Conservation (phyloP, 129 eudicot genomes). For the Chrysanthemum lavandulifolium region DNA sequence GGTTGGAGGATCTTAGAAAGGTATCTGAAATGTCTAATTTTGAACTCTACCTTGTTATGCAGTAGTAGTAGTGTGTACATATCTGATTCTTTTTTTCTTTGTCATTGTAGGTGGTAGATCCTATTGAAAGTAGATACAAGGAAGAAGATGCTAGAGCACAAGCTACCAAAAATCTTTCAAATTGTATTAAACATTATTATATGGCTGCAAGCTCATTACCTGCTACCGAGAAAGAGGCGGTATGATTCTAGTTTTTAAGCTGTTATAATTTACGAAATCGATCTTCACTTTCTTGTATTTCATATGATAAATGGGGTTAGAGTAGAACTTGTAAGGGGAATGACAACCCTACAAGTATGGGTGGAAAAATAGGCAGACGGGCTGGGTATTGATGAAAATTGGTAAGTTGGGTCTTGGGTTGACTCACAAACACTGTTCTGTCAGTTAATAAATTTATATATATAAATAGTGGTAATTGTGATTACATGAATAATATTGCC, state of each 20-base stretch:
- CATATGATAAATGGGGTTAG: background rate
- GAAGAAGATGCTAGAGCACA: conserved; percentile 82
- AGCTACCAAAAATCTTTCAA: conserved; percentile 51
- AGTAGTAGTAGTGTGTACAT: background rate
- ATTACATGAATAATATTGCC: background rate
- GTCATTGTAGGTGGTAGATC: conserved; percentile 66
- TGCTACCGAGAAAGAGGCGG: conserved; percentile 62
- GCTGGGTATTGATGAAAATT: background rate
- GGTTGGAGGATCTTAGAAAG: conserved; percentile 73
- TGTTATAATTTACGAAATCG: background rate
- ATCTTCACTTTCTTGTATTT: background rate
- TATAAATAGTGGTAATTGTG: background rate
- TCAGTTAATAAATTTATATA: too few species aligned
- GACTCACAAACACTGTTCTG: too few species aligned
- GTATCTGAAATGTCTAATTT: conserved; percentile 29
- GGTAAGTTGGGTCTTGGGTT: background rate
- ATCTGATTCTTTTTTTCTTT: conserved; percentile 4
- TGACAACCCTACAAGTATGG: background rate
- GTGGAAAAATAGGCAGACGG: background rate
- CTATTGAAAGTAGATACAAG: conserved; percentile 75
- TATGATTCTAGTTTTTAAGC: conserved; percentile 37
- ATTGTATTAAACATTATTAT: conserved; percentile 48
- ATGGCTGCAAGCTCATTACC: conserved; percentile 61
- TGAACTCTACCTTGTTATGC: background rate
- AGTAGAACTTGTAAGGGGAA: conserved; percentile 10